Conservation (phyloP, 2,329 filamentous ascomycete species). For the Apiospora sp. region DNA sequence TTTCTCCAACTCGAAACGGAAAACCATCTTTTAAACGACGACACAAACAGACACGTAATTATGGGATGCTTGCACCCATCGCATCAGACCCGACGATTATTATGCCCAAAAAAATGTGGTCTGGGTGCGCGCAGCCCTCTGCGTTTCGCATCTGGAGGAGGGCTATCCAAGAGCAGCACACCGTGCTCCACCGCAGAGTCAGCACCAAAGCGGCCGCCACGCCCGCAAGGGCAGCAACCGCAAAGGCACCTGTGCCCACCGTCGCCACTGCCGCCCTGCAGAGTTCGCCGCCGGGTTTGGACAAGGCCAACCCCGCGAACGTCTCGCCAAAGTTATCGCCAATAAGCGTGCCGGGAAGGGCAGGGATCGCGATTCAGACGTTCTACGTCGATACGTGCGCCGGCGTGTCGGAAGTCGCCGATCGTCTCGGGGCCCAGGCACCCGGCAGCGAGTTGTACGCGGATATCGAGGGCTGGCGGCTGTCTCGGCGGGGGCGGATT, state of each 20-base stretch:
- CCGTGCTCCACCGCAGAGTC: background rate
- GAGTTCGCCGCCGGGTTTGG: too few relatives aligned
- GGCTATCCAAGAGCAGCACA: background rate
- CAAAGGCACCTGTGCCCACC: too few relatives aligned
- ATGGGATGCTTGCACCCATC: background rate
- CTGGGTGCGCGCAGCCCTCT: background rate
- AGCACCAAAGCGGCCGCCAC: background rate
- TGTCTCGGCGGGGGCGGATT: background rate
- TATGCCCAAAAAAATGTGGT: background rate
- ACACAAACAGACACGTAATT: too few relatives aligned
- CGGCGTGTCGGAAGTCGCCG: background rate
- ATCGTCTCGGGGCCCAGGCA: background rate
- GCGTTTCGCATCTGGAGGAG: background rate
- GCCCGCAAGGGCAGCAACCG: background rate
- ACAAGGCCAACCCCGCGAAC: background rate
- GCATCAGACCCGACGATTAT: background rate
- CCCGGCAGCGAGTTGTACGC: background rate
- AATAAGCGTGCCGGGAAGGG: background rate
- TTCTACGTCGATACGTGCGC: background rate
- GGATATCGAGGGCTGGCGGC: background rate
- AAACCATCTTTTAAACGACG: too few relatives aligned
- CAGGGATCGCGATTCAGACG: background rate
- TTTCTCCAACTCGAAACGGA: too few relatives aligned
- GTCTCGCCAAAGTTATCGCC: background rate
- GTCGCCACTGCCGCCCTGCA: too few relatives aligned